phyloP scores from a whole-genome alignment of 805 yeast genomes.

The Debaryomyces maramus region DNA sequence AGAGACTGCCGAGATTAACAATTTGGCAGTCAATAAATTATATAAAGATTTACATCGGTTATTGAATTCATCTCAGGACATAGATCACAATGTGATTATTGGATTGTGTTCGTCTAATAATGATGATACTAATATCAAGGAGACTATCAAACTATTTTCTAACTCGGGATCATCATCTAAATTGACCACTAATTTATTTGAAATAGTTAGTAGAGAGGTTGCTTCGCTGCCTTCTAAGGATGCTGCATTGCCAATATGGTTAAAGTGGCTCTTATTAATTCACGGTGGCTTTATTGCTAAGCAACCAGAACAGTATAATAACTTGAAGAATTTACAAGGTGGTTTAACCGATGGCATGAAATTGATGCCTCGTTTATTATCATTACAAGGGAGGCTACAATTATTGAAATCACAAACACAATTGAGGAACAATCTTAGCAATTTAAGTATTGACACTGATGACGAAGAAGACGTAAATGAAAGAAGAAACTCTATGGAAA shows the following conservation, averaged over 20 bases:
- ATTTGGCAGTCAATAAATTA: slow-evolving; percentile 24
- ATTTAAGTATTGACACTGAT: slow-evolving; percentile 10
- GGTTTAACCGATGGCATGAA: slow-evolving; percentile 56
- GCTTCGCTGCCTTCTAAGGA: slow-evolving; percentile 28
- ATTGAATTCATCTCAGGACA: slow-evolving; percentile 10
- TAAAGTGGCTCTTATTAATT: slow-evolving; percentile 73
- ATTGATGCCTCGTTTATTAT: slow-evolving; percentile 64
- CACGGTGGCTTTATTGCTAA: slow-evolving; percentile 66
- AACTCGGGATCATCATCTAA: slow-evolving; percentile 28
- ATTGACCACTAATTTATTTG: slow-evolving; percentile 24
- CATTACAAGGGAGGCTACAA: slow-evolving; percentile 84
- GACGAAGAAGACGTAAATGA: slow-evolving; percentile 20
- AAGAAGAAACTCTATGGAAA: slow-evolving; percentile 9
- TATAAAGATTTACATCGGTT: slow-evolving; percentile 14
- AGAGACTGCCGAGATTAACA: slow-evolving; percentile 15
- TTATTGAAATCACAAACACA: slow-evolving; percentile 74
- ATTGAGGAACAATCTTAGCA: slow-evolving; percentile 43
- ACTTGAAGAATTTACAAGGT: slow-evolving; percentile 57
- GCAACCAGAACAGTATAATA: slow-evolving; percentile 51
- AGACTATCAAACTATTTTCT: slow-evolving; percentile 36
- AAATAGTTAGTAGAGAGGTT: slow-evolving; percentile 26
- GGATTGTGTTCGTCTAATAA: slow-evolving; percentile 29
- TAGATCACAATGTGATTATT: slow-evolving; percentile 15
- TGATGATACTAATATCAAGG: slow-evolving; percentile 32
- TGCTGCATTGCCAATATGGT: slow-evolving; percentile 54